phyloP scores from a whole-genome alignment of 2,329 filamentous ascomycete genomes.

The Arthrobotrys pseudoclavata region DNA sequence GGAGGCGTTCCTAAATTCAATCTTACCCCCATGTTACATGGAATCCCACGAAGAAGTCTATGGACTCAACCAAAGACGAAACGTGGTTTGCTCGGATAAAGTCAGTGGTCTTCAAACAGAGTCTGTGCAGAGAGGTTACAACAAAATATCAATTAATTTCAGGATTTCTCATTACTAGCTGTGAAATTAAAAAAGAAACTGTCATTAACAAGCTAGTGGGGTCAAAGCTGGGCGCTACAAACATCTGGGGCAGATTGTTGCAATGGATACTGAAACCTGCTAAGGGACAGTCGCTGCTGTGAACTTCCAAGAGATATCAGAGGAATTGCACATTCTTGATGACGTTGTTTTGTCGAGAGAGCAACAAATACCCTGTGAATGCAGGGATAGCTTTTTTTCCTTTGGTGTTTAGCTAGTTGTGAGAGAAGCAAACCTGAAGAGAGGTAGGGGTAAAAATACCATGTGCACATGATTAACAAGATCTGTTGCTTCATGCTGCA shows the following conservation, averaged over 20 bases:
- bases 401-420: neutral
- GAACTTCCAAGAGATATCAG: slow-evolving; percentile 22
- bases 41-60: slow-evolving; percentile 52
- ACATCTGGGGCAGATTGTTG: slow-evolving; percentile 12
- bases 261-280: slow-evolving; percentile 32
- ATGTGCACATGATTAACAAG: slow-evolving; percentile 51
- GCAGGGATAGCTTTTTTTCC: slow-evolving; percentile 36
- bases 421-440: slow-evolving; percentile 22
- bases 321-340: slow-evolving; percentile 43
- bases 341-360: slow-evolving; percentile 41
- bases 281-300: slow-evolving; percentile 2
- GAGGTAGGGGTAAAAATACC: slow-evolving; percentile 33
- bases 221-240: slow-evolving; percentile 35
- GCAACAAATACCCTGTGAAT: slow-evolving; percentile 24
- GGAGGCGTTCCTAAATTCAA: slow-evolving; percentile 33
- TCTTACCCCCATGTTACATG: slow-evolving; percentile 50
- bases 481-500: slow-evolving; percentile 46
- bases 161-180: slow-evolving; percentile 15
- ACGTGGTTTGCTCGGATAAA: slow-evolving; percentile 60
- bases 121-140: slow-evolving; percentile 54
- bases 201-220: slow-evolving; percentile 41
- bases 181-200: slow-evolving; percentile 39
- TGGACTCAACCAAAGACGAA: slow-evolving; percentile 30
- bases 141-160: slow-evolving; percentile 27
- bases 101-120: slow-evolving; percentile 22